Base-by-base conservation (phyloP, 164 flowering plant species). In the Saururus chinensis region DNA sequence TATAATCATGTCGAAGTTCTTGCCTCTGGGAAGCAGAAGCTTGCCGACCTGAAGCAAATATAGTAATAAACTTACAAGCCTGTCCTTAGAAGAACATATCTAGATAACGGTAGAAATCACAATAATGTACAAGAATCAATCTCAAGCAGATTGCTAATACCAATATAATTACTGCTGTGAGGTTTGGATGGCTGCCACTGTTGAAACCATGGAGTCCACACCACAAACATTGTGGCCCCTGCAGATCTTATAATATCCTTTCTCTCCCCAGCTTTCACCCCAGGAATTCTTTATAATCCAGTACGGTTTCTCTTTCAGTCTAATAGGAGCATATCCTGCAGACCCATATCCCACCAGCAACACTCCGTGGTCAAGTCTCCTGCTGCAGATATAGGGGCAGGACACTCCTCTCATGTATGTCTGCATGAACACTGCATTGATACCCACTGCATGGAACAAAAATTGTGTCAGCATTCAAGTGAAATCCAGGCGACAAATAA, bases 261-360 rank as follows among this genome's bases (percentile, higher is more conserved):
- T 64, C 79, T 92, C 98, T 42, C 96, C 98, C 98, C 98, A 91
- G 53, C 1, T 74, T 56, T 71, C 85, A 19, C 98, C 98, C 96
- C 98, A 91, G 0, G 98, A 91, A 68, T 91, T 91, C 90, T 91
- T 91, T 9, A 91, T 81, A 75, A 91, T 85, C 98, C 96, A 89
- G 72, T 77, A 87, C 22, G 96, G 88, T 80, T 87, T 87, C 11
- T 85, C 81, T 85, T 89, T 87, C 66, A 89, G 51, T 30, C 98
- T 62, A 48, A 79, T 68, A 7, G 87, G 89, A 13, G 96, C 80
- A 66, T 73, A 86, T 4, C 88, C 97, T 53, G 76, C 80, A 21
- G 85, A 53, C 1, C 98, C 98, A 66, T 82, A 88, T 0, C 98
- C 98, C 20, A 91, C 98, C 41, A 92, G 67, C 59, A 92, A 71